phyloP scores from a whole-genome alignment of 345 rosid genomes.

The Eutrema heterophyllum region DNA sequence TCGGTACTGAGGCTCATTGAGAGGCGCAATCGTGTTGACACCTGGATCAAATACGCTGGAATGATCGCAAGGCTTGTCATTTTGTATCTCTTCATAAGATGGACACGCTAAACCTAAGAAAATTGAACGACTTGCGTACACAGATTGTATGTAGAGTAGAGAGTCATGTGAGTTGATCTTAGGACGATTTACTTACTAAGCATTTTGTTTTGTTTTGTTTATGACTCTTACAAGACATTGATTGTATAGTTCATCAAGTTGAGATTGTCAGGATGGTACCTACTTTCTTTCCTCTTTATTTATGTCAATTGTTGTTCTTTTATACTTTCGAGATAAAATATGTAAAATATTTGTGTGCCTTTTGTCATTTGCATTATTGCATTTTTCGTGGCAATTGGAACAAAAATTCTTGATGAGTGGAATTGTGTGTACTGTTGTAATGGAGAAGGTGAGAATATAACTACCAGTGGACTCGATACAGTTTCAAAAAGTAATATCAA shows the following conservation, averaged over 20 bases:
- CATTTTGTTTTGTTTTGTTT: not conserved
- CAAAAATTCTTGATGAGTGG: too few species aligned
- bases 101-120: constrained; percentile 34
- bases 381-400: too few species aligned
- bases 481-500: too few species aligned
- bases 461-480: too few species aligned
- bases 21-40: constrained; percentile 83
- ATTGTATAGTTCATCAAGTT: not conserved
- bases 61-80: constrained; percentile 55
- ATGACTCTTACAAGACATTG: not conserved
- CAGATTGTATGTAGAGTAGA: not conserved
- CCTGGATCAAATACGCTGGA: constrained; percentile 75
- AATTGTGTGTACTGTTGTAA: too few species aligned
- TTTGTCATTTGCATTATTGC: too few species aligned
- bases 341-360: too few species aligned
- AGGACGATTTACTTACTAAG: not conserved
- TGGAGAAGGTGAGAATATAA: too few species aligned
- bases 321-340: too few species aligned
- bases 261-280: not conserved
- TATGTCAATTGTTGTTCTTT: too few species aligned
- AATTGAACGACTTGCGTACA: not conserved
- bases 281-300: too few species aligned
- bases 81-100: constrained; percentile 54
- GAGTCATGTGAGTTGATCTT: not conserved
- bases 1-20: constrained; percentile 85